Evolutionary conservation across 495 filamentous ascomycete species (phyloP), one percentile per base, ranked within the genome.

Genomic region (Aspergillus ostianus): DNA sequence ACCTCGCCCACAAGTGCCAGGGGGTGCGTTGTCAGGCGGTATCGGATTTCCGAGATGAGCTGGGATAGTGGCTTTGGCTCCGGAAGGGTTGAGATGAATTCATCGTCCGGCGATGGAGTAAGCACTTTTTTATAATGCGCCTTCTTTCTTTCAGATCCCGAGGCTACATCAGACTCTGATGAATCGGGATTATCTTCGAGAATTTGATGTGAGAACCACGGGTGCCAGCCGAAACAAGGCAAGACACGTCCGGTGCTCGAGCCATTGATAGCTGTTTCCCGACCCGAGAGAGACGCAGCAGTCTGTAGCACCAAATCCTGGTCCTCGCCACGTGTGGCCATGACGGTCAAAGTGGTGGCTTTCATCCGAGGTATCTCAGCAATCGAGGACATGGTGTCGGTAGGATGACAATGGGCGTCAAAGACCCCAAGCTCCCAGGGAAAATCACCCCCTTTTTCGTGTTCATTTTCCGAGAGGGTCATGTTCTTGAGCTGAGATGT

Each of bases 331-430:
- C 93, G 86, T 0, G 95, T 97, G 8, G 90, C 85, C 93, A 98
- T 97, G 56, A 95, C 82, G 4, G 91, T 92, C 21, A 98, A 75
- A 17, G 80, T 83, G 26, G 81, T 84, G 47, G 91, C 85, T 65
- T 86, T 88, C 92, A 98, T 97, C 29, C 67, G 61, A 15, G 85
- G 78, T 54, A 98, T 91, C 18, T 75, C 74, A 41, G 80, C 64
- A 51, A 92, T 76, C 6, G 83, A 87, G 20, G 87, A 67, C 84
- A 94, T 89, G n/a, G 91, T 96, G 71, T 97, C 93, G 20, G 94
- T 98, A n/a, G 94, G 93, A 72, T 98, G 94, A 67, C 95, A 98
- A 74, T 98, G 94, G 48, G 94, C 92, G 73, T 98, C 94, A 64
- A 84, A 90, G 53, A 93, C 84, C 26, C 92, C 92, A 9, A 92